A percentile compares a stretch with the other conserved stretches of the same genome.
phyloP scores from a whole-genome alignment of 2,329 filamentous ascomycete genomes.

The Paraconiothyrium brasiliense region DNA sequence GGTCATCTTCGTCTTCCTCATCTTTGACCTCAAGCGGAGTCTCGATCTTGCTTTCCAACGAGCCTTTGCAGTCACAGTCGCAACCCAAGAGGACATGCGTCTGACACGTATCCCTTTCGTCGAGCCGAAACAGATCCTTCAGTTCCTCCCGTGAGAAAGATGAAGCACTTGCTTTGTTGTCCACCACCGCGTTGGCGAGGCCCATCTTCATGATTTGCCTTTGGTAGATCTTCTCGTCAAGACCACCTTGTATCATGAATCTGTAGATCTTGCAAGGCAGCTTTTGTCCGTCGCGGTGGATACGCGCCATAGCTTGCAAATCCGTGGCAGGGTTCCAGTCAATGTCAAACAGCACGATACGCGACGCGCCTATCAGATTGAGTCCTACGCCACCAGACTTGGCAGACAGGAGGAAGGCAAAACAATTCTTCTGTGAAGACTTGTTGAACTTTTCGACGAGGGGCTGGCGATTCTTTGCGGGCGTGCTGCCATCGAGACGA shows the following conservation, averaged over 20 bases:
- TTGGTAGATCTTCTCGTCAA: constrained; percentile 81
- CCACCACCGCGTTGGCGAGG: constrained; percentile 75
- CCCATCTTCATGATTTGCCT: constrained; percentile 76
- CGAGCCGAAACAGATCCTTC: constrained; percentile 71
- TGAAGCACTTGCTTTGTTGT: constrained; percentile 67
- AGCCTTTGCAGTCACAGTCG: constrained; percentile 66
- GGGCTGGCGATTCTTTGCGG: constrained; percentile 69
- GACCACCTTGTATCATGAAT: constrained; percentile 71
- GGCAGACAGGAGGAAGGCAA: constrained; percentile 76
- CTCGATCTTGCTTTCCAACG: constrained; percentile 25
- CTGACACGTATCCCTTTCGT: constrained; percentile 68
- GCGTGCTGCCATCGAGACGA: constrained; percentile 75
- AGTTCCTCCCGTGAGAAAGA: constrained; percentile 74
- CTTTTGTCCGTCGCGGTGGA: constrained; percentile 77
- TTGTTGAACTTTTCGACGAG: constrained; percentile 77
- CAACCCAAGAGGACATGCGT: constrained; percentile 75
- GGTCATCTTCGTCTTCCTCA: constrained; percentile 38
- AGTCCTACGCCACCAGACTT: constrained; percentile 76
- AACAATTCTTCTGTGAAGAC: constrained; percentile 63
- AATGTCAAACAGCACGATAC: constrained; percentile 75
- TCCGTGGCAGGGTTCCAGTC: constrained; percentile 82
- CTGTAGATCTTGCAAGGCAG: constrained; percentile 74
- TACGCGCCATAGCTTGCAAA: constrained; percentile 77
- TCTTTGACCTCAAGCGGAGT: constrained; percentile 27
- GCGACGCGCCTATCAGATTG: constrained; percentile 75